A percentile compares a stretch with the other conserved stretches of the same genome.
Evolutionary conservation across 306 rosid genomes (phyloP).

Genomic region (Vigna trinervia): DNA sequence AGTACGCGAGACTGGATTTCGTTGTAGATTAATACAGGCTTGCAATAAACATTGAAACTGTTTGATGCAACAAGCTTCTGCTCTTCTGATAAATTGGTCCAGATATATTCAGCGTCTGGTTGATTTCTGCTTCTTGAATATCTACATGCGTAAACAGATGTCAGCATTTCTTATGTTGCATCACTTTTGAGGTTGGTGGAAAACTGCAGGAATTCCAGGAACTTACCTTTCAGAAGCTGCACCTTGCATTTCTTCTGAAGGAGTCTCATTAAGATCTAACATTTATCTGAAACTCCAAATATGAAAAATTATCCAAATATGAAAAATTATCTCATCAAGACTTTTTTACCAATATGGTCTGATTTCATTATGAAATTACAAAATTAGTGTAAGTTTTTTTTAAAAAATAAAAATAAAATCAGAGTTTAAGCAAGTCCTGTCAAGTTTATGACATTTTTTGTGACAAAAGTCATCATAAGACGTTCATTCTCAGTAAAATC

Average conservation of each 20-base stretch:
- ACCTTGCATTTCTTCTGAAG: conserved; percentile 54
- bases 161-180: conserved; percentile 15
- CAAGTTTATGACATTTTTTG: too few relatives aligned
- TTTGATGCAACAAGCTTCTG: conserved; percentile 75
- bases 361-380: too few relatives aligned
- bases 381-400: too few relatives aligned
- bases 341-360: too few relatives aligned
- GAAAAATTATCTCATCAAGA: conserved; percentile 16
- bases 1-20: conserved; percentile 41
- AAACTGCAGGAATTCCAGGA: conserved; percentile 13
- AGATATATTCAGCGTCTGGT: conserved; percentile 54
- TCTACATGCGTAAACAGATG: conserved; percentile 50
- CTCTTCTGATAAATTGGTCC: conserved; percentile 62
- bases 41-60: conserved; percentile 76
- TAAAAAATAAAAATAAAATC: too few relatives aligned
- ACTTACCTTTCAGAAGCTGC: conserved; percentile 53
- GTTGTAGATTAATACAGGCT: conserved; percentile 88
- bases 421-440: too few relatives aligned
- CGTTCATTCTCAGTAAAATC: too few relatives aligned
- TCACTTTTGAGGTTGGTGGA: not conserved
- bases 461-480: too few relatives aligned
- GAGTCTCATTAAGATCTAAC: conserved; percentile 37
- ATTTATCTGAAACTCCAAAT: conserved; percentile 20
- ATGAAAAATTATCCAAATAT: conserved; percentile 11
- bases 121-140: not conserved